Evolutionary conservation across 2,329 filamentous ascomycete species (phyloP).

Genomic region (Epichloe typhina): DNA sequence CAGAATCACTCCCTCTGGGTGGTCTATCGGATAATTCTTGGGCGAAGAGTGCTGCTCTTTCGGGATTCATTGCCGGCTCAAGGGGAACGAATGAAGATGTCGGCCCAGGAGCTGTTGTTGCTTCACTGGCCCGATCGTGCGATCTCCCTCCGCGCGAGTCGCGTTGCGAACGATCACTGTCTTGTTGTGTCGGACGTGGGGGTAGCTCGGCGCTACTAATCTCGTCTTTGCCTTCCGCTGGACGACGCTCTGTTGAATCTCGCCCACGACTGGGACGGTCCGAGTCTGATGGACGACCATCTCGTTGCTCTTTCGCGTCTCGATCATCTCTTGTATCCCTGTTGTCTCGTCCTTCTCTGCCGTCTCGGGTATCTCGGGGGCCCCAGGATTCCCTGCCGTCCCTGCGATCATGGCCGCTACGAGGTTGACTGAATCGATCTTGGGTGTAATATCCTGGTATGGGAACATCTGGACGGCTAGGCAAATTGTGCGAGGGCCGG

Average conservation of each 20-base stretch:
- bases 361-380: conserved; percentile 16
- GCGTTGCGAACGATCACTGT: conserved; percentile 26
- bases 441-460: conserved; percentile 34
- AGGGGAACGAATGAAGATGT: conserved; percentile 13
- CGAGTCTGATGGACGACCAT: conserved; percentile 25
- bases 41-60: conserved; percentile 37
- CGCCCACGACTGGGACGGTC: conserved; percentile 28
- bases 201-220: conserved; percentile 17
- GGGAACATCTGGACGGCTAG: conserved; percentile 45
- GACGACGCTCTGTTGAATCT: conserved; percentile 31
- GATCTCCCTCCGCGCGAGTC: conserved; percentile 15
- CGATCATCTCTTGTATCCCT: conserved; percentile 27
- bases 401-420: conserved; percentile 26
- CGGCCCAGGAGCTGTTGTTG: conserved; percentile 17
- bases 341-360: conserved; percentile 17
- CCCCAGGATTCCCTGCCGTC: conserved; percentile 21
- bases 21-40: conserved; percentile 18
- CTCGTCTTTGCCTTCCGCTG: conserved; percentile 20
- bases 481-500: conserved; percentile 29
- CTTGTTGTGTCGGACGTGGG: conserved; percentile 27
- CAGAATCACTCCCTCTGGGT: conserved; percentile 16
- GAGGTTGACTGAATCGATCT: conserved; percentile 31
- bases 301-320: conserved; percentile 21
- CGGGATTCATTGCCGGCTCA: conserved; percentile 41
- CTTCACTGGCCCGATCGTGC: conserved; percentile 18